Conservation (phyloP, 2,329 filamentous ascomycete species). For the Aspergillus arachidicola region DNA sequence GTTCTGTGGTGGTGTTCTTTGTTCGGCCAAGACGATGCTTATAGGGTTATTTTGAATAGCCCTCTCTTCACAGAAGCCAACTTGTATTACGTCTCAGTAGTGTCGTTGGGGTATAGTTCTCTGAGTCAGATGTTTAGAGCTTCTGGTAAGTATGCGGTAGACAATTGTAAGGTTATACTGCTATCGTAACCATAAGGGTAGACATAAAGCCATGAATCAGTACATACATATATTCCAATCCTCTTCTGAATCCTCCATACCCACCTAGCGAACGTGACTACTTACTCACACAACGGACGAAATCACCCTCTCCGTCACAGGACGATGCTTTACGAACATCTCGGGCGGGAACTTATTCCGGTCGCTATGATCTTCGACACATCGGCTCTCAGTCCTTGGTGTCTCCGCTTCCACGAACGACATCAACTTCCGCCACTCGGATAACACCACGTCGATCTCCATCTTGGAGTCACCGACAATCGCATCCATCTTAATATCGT, state of each 20-base stretch:
- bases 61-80: neutral
- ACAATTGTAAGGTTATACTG: neutral
- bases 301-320: neutral
- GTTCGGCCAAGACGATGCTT: neutral
- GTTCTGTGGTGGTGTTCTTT: neutral
- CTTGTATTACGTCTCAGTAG: neutral
- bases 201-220: too few species aligned
- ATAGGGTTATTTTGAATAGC: neutral
- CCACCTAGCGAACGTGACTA: neutral
- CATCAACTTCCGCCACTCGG: constrained; percentile 56
- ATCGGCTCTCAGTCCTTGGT: constrained; percentile 6
- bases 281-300: neutral
- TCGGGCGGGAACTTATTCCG: constrained; percentile 32
- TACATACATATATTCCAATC: too few species aligned
- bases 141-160: too few species aligned
- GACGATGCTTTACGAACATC: neutral
- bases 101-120: neutral
- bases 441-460: constrained; percentile 60
- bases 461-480: constrained; percentile 62
- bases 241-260: neutral
- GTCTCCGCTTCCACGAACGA: constrained; percentile 15
- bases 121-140: neutral
- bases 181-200: neutral
- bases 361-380: constrained; percentile 19
- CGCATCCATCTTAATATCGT: constrained; percentile 70